Evolutionary conservation across 371 early-diverging fungal genomes (phyloP).

Genomic region (Mortierella sp.): DNA sequence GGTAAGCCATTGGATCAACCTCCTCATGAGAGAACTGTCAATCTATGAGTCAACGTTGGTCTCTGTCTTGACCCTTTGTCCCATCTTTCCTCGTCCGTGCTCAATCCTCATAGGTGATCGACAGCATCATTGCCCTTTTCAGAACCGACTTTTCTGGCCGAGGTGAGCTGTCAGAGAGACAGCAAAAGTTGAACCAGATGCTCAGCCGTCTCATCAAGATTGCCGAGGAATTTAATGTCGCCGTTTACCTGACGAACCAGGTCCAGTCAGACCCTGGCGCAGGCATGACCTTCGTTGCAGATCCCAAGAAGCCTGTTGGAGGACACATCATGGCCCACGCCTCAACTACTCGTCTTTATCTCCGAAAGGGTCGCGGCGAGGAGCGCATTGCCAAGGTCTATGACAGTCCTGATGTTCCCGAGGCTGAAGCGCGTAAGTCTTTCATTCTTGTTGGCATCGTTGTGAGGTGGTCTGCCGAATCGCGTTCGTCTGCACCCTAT

Average conservation of each 20-base stretch:
- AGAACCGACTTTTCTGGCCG: constrained; percentile 86
- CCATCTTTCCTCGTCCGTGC: background rate
- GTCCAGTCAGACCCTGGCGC: constrained; percentile 73
- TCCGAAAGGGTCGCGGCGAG: constrained; percentile 91
- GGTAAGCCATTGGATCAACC: constrained; percentile 43
- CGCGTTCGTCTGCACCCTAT: background rate
- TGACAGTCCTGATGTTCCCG: constrained; percentile 91
- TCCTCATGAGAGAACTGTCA: background rate
- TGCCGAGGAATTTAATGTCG: constrained; percentile 91
- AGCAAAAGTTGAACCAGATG: constrained; percentile 90
- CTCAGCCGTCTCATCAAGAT: constrained; percentile 83
- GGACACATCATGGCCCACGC: constrained; percentile 82
- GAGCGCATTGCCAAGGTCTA: constrained; percentile 91
- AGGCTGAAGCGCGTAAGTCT: constrained; percentile 75
- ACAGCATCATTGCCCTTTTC: constrained; percentile 84
- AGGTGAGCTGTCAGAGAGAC: constrained; percentile 93
- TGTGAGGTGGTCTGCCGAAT: too few relatives aligned
- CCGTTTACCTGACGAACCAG: constrained; percentile 93
- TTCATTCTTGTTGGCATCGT: background rate
- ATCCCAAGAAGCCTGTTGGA: constrained; percentile 91
- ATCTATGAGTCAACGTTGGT: too few relatives aligned
- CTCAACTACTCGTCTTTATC: constrained; percentile 69
- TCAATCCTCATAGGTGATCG: constrained; percentile 67
- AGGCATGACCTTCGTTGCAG: constrained; percentile 81
- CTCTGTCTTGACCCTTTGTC: too few relatives aligned